Percentiles rank a stretch among this genome's conserved stretches.
Conservation (phyloP, 192 early-diverging fungal genomes). For the Coemansia aciculifera region DNA sequence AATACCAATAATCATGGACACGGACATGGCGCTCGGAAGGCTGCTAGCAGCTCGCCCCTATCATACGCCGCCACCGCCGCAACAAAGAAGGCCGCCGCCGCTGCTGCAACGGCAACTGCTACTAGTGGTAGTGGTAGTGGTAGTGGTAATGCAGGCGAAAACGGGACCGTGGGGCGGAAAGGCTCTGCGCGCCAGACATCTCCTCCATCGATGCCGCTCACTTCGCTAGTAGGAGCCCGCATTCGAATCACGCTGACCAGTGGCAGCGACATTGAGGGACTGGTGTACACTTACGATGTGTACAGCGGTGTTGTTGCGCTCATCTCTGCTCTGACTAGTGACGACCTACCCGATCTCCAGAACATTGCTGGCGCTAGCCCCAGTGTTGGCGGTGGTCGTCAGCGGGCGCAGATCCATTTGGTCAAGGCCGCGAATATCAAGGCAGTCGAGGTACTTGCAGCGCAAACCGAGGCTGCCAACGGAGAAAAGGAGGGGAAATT, state of each 20-base stretch:
- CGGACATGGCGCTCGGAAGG: background rate
- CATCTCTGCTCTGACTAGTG: constrained; percentile 12
- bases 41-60: constrained; percentile 10
- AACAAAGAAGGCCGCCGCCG: constrained; percentile 21
- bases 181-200: constrained; percentile 12
- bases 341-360: constrained; percentile 8
- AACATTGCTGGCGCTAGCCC: constrained; percentile 2
- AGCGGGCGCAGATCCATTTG: constrained; percentile 23
- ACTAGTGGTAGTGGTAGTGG: too few relatives aligned
- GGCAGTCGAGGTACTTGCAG: constrained; percentile 19
- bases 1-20: constrained; percentile 3
- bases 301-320: constrained; percentile 49
- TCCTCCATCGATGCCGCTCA: constrained; percentile 19
- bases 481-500: background rate
- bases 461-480: background rate
- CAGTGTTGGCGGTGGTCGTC: constrained; percentile 4
- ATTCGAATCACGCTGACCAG: constrained; percentile 32
- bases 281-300: constrained; percentile 47
- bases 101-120: background rate
- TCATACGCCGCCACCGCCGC: constrained; percentile 48
- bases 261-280: constrained; percentile 27
- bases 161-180: constrained; percentile 12
- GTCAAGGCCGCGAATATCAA: constrained; percentile 35
- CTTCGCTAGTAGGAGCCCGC: constrained; percentile 28
- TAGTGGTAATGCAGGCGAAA: constrained; percentile 8